Base-by-base conservation (phyloP, 768 basidiomycete genomes). In the Saitozyma sp. region DNA sequence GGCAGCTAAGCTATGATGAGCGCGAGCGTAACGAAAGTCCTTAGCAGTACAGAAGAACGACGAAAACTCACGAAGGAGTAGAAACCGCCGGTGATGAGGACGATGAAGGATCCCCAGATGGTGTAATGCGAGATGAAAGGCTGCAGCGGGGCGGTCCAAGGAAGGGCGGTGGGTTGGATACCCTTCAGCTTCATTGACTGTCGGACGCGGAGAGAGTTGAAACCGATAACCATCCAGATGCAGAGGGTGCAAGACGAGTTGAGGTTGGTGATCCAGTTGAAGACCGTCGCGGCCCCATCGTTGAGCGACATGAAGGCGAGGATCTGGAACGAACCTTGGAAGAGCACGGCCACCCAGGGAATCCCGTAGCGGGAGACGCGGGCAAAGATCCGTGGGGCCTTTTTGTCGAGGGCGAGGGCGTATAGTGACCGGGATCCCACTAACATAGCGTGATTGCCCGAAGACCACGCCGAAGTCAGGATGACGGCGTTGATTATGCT, bases 401-500 rank as follows among this genome's bases (percentile, higher is more conserved):
- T 66, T 9, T 72, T 68, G 16, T 76, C 70, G 11, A 77, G 57
- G 2, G 78, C 75, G 46, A 80, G 62, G 14, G 71, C 67, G 68
- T 77, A 75, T 37, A 80, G 70, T 0, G 71, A 64, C 50, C 78
- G 68, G 41, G 72, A 70, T 0, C 71, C 69, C 39, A 65, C 66
- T 48, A 64, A 75, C 46, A 73, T 60, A 56, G 71, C 77, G 54
- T 69, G 62, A 66, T 74, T 77, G 4, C 74, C 78, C 1, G 79
- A 69, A 0, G 70, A 73, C 68, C 67, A 73, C 29, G 74, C 70
- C 39, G 60, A 69, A 51, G 66, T 69, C 37, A 76, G 50, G 55
- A 79, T 45, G 51, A 68, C 68, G 58, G 73, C 71, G 61, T 74
- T 74, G 66, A 79, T 68, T 61, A 79, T 73, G 11, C 59, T 61